These are phyloP conservation scores for Bacterosira constricta DNA, from an alignment of 108 stramenopile genomes.

Conservation along the genomic window DNA sequence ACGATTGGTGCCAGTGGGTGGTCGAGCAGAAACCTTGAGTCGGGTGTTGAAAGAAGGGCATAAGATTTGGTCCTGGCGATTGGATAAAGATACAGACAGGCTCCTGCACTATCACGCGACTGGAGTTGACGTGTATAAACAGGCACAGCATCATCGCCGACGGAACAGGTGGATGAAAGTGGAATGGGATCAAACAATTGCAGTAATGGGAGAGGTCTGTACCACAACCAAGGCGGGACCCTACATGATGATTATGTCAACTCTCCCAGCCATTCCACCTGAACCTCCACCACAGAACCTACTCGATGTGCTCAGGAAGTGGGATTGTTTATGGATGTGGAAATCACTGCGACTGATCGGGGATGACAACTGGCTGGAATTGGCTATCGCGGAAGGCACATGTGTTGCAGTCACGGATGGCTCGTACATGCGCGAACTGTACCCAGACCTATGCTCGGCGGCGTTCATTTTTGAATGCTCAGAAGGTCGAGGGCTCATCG, in stretches of 20 bases:
- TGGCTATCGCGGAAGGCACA: slow-evolving; percentile 1
- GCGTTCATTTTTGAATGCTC: slow-evolving; percentile 20
- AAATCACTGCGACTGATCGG: neutral
- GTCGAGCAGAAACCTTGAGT: neutral
- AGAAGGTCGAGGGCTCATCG: slow-evolving; percentile 9
- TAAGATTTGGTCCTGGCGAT: neutral
- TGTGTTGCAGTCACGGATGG: slow-evolving; percentile 25
- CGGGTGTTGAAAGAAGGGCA: neutral
- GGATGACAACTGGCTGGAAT: neutral
- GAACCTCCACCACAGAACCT: too few species aligned
- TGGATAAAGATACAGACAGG: too few species aligned
- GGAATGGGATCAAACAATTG: too few species aligned
- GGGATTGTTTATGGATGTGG: slow-evolving; percentile 14
- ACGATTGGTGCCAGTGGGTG: neutral
- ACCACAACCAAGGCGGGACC: too few species aligned
- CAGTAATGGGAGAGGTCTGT: too few species aligned
- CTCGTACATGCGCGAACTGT: slow-evolving; percentile 13
- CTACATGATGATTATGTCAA: too few species aligned
- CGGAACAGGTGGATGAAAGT: too few species aligned
- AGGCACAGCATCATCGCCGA: too few species aligned
- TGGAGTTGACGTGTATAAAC: too few species aligned
- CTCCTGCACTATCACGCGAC: too few species aligned
- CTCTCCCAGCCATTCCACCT: too few species aligned
- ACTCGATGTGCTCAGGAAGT: slow-evolving; percentile 12
- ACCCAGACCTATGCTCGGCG: slow-evolving; percentile 4